A percentile compares a stretch with the other conserved stretches of the same genome.
These are phyloP conservation scores for Leccinellum luteum DNA, from an alignment of 768 basidiomycete species.

Conservation along the genomic window DNA sequence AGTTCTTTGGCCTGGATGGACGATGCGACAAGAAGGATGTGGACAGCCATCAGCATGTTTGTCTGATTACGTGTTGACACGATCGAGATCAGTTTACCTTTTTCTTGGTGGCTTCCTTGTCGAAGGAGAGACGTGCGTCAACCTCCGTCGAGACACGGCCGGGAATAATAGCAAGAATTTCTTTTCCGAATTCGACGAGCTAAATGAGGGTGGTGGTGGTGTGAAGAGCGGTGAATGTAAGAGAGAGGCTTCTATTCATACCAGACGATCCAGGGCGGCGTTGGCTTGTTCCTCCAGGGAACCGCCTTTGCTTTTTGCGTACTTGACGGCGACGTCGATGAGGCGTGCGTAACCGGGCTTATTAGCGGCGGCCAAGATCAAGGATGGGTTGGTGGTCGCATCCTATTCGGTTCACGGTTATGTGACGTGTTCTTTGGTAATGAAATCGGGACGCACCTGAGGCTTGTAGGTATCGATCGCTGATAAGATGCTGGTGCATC, in stretches of 20 bases:
- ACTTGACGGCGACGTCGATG: constrained; percentile 70
- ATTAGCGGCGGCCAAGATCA: constrained; percentile 91
- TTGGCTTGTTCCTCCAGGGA: constrained; percentile 72
- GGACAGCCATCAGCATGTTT: constrained; percentile 3
- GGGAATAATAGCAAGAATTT: constrained; percentile 92
- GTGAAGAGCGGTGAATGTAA: constrained; percentile 11
- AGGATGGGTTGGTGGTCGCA: constrained; percentile 96
- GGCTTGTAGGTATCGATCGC: constrained; percentile 97
- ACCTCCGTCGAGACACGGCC: constrained; percentile 99
- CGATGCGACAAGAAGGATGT: constrained; percentile 6
- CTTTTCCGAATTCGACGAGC: constrained; percentile 98
- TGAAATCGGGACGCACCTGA: constrained; percentile 48
- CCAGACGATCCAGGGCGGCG: constrained; percentile 85
- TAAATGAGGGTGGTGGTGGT: constrained; percentile 33
- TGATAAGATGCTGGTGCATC: constrained; percentile 35
- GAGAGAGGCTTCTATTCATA: constrained; percentile 39
- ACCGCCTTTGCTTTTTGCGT: constrained; percentile 80
- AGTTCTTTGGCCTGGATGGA: constrained; percentile 67
- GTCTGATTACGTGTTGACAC: constrained; percentile 22
- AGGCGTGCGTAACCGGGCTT: constrained; percentile 82
- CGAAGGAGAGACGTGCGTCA: constrained; percentile 95
- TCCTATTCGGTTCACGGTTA: constrained; percentile 50
- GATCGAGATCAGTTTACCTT: constrained; percentile 51
- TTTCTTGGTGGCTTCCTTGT: constrained; percentile 87
- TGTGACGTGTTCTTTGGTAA: constrained; percentile 4